A percentile compares a stretch with the other conserved stretches of the same genome.
These are phyloP conservation scores for Blechomonas ayalai DNA, from an alignment of 208 protist genomes.

Conservation along the genomic window DNA sequence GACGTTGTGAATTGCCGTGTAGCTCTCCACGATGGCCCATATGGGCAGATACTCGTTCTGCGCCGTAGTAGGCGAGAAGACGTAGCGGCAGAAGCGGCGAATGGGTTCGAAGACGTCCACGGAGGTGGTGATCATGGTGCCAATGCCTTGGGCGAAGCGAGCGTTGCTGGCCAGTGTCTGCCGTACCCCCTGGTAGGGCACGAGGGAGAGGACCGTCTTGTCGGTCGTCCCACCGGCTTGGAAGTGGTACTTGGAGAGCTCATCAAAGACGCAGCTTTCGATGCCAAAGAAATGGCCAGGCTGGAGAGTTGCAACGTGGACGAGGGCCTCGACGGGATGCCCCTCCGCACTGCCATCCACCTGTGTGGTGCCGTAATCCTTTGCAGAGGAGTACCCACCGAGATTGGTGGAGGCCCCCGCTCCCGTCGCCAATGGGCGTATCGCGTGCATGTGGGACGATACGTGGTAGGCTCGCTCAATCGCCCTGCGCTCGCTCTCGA, in stretches of 20 bases:
- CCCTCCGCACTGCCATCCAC: not conserved
- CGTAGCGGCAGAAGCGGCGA: constrained; percentile 71
- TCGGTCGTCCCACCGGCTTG: constrained; percentile 27
- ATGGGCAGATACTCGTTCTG: constrained; percentile 80
- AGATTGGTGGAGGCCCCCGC: not conserved
- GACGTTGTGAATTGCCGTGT: constrained; percentile 75
- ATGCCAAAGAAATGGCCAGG: constrained; percentile 65
- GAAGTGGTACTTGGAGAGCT: constrained; percentile 38
- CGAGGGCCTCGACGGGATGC: constrained; percentile 8
- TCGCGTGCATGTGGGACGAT: not conserved
- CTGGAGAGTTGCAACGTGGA: constrained; percentile 41
- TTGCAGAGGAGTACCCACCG: too few species aligned
- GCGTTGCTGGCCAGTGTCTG: constrained; percentile 29
- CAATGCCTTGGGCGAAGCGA: constrained; percentile 62
- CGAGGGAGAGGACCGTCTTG: constrained; percentile 57
- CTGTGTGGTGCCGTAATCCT: too few species aligned
- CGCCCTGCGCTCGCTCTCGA: constrained; percentile 21
- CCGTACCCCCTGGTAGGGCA: constrained; percentile 41
- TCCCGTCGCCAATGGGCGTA: not conserved
- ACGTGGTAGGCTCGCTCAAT: not conserved
- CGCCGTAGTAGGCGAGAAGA: constrained; percentile 49
- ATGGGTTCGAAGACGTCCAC: constrained; percentile 73
- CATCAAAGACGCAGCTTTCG: constrained; percentile 60
- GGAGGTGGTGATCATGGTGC: constrained; percentile 33
- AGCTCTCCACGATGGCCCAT: constrained; percentile 74